Base-by-base conservation (phyloP, 331 rosid genomes). In the Pyrus hybrid region DNA sequence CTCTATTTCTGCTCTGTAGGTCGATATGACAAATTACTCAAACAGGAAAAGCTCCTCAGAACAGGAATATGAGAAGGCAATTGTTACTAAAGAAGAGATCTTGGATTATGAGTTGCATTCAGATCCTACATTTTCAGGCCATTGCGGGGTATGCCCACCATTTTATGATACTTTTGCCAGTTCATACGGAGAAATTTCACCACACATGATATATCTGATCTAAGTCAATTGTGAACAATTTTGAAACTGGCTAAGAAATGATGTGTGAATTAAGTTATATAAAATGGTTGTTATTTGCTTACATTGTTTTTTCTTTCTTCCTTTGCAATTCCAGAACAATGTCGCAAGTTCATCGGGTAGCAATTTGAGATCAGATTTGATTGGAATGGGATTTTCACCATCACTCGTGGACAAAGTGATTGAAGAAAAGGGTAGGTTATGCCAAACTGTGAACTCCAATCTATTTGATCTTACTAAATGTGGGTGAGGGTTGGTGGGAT, bases 341-440 rank as follows among this genome's bases (percentile, higher is more conserved):
- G 83, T 68, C 54, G 96, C 97, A 41, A 90, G 97, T 82, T 91
- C 98, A 45, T 94, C 98, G 5, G 89, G 91, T 62, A 77, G 88
- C 80, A 83, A 89, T 73, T 62, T 88, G 35, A 81, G 93, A 47
- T 61, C 87, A 16, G 87, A 85, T 81, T 86, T 94, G 67, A 76
- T 88, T 49, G 97, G 91, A 62, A 94, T 94, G 99, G 99, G 99
- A 71, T 94, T 94, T 79, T 73, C 17, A 45, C 96, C 96, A 2
- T 67, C 82, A 62, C 91, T 86, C 26, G 99, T 94, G 4, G 96
- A 94, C 84, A 85, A 79, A 86, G 97, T 83, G 69, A 88, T 94
- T 45, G 80, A 81, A 78, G 93, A 92, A 81, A 94, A 92, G 73
- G 99, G 99, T 94, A 88, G 23, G 74, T 76, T 45, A 43, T 71